Evolutionary conservation across 305 asterid genomes (phyloP), one percentile per base, ranked within the genome.

Genomic region (Rubia tinctorum): DNA sequence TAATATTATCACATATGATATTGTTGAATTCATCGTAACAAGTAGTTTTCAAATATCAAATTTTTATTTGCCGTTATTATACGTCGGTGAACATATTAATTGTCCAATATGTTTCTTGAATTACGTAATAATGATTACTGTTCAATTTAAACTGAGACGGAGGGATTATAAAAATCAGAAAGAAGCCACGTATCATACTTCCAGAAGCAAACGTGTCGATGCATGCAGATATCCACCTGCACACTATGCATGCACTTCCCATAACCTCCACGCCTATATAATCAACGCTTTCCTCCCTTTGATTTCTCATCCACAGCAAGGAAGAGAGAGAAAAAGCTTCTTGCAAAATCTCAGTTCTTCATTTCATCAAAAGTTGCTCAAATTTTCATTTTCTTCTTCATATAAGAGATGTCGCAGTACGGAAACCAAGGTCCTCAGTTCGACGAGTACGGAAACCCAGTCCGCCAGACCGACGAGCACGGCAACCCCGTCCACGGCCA

Each of bases 391-490:
- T 6, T 0, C 2, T 27, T 0, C 1, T 51, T 9, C 40, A 7
- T 14, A 40, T 61, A 8, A 40, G 47, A 65, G 17, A 71, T 77
- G 76, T 69, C 69, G 47, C 76, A 77, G 14, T 27, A 55, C 61
- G 76, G 76, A 5, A 53, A 74, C 34, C 72, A 66, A 4, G 64
- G 34, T 34, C 59, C 59, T 18, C 64, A 58, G 64, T 1, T 1
- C 3, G 77, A 74, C 5, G 77, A 66, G 67, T 53, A 74, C 8
- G 77, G 77, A 2, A 74, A 74, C 66, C 77, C 72, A 2, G n/a
- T 74, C 39, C 72, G 67, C 23, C 67, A 74, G 55, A 74, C 66
- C n/a, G 77, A 66, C 20, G 73, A 56, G 14, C 55, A 67, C 20
- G 73, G 78, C 4, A 56, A 74, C 49, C 78, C 73, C 7, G 18